Base-by-base conservation (phyloP, 1,284 basidiomycete genomes). In the Pyrrhoderma lamaoense region DNA sequence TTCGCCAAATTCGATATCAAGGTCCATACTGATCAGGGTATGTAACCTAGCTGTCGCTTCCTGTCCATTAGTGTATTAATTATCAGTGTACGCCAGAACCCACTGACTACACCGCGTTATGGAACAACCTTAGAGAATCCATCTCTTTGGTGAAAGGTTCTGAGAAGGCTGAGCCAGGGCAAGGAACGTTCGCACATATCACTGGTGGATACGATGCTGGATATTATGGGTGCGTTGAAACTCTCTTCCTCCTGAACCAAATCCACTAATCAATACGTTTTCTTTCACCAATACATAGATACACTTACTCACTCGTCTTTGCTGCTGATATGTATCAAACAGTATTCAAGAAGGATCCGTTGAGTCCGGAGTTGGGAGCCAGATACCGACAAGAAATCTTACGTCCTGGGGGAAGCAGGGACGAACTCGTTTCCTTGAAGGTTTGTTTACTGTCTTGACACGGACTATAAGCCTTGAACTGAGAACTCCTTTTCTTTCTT, bases 321-420 rank as follows among this genome's bases (percentile, higher is more conserved):
- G 83, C 85, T 0, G 75, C 82, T 40, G 86, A 89, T 65, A 89
- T 89, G 85, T 89, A 85, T 65, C 69, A 74, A 42, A 82, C 82
- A 3, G 76, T 90, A n/a, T 91, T 91, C 71, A 83, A 85, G 63
- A 68, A 71, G 40, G 82, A 86, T 57, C 88, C 87, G 21, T 70
- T 92, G 54, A 77, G 84, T 60, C 80, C 83, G 1, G 67, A 65
- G 19, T 76, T 77, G 13, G 79, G 80, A 1, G 60, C 64, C 45
- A 59, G 65, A 36, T 82, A 82, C 61, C 68, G 79, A 1, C 64
- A 76, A 42, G 71, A 72, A 59, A 81, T 83, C 51, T 65, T 83
- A 13, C 57, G 64, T 25, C 73, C 75, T 1, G 81, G 82, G 14
- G 79, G 77, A 2, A 76, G 73, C 55, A 67, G 76, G 34, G 80